Evolutionary conservation across 1,139 yeast genomes (phyloP), one percentile per base, ranked within the genome.

Genomic region (Geotrichum siamense): DNA sequence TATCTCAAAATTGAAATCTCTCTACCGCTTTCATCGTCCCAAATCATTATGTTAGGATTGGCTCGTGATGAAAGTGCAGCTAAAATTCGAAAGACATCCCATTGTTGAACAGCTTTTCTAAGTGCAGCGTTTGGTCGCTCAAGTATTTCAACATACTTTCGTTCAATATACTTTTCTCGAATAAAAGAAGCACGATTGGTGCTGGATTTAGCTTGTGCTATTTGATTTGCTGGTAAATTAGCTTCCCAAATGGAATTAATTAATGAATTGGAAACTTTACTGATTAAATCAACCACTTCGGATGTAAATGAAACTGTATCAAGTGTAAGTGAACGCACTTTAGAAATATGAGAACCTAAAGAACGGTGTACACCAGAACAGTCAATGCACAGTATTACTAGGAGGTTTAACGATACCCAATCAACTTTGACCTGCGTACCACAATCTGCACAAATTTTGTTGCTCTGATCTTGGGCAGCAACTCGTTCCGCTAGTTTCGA

Each of bases 371-470:
- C 70, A 1, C 76, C 76, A 0, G 95, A 81, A 57, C 97, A 89
- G 39, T 81, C 79, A 33, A 86, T 79, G 62, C 97, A 89, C 33
- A 89, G 69, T 9, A 82, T 76, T 20, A 79, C 78, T 47, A 86
- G 65, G 41, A 82, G 65, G 56, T 84, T 89, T 51, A 86, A 70
- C 0, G 96, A 83, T 3, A 89, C 75, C 96, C 96, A 89, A 55
- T 87, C 96, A 8, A 85, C 94, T 33, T 59, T 57, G 26, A 73
- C 65, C 8, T 74, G 76, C 0, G 65, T 55, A 0, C 82, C 81
- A 67, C 97, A 89, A 57, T 89, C 97, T 9, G 86, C 83, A 62
- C 97, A 89, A 6, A 56, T 52, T 17, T 62, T 57, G 57, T 89
- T 89, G 30, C 79, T 73, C n/a, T 74, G 65, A 40, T 79, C 76